Conservation (phyloP, 176 grass and related monocot species). For the Oryza officinalis region DNA sequence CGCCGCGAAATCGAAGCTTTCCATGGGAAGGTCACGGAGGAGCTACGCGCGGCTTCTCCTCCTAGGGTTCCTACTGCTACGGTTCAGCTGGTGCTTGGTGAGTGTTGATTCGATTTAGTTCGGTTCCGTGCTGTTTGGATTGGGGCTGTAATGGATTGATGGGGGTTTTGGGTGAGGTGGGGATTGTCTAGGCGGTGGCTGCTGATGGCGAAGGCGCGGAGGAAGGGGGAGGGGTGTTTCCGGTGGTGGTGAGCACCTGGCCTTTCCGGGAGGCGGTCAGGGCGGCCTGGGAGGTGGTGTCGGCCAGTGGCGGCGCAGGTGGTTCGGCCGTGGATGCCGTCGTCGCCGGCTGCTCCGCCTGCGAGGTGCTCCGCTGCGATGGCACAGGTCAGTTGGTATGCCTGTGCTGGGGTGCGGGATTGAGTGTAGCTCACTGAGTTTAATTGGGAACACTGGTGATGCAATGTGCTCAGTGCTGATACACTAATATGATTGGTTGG, state of each 20-base stretch:
- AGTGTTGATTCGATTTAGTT: slow-evolving; percentile 18
- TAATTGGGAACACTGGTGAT: not conserved
- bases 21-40: not conserved
- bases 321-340: slow-evolving; percentile 71
- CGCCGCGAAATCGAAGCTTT: not conserved
- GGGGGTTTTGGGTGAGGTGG: not conserved
- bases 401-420: not conserved
- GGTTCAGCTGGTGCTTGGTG: slow-evolving; percentile 20
- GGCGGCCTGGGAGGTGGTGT: slow-evolving; percentile 63
- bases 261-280: slow-evolving; percentile 71
- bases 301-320: slow-evolving; percentile 33
- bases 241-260: slow-evolving; percentile 86
- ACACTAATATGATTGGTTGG: not conserved
- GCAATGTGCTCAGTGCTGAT: not conserved
- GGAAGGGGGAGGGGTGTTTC: slow-evolving; percentile 29
- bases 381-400: slow-evolving; percentile 63
- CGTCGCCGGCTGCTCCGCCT: slow-evolving; percentile 74
- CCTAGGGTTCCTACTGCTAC: slow-evolving; percentile 38
- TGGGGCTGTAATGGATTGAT: not conserved
- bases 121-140: not conserved
- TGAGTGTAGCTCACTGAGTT: not conserved
- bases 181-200: slow-evolving; percentile 12
- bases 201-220: not conserved
- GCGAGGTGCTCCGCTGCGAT: slow-evolving; percentile 85
- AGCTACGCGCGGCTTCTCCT: slow-evolving; percentile 27